Conservation (phyloP, 2,329 filamentous ascomycete genomes). For the Penicillium sclerotigenum region DNA sequence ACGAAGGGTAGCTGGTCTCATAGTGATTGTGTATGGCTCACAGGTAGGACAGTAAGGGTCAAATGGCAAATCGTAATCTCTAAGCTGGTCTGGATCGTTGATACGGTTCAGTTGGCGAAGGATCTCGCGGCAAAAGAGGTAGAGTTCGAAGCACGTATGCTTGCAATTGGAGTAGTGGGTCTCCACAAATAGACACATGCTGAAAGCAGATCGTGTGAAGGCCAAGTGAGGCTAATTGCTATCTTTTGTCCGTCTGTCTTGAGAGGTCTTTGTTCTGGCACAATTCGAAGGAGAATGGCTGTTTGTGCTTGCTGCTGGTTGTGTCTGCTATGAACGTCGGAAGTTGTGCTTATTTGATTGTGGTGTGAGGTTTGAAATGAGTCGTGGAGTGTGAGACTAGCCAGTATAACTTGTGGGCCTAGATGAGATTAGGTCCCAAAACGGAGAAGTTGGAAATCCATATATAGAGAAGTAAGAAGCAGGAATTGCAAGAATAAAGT, state of each 20-base stretch:
- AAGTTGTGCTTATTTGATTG: background rate
- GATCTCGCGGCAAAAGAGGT: slow-evolving; percentile 24
- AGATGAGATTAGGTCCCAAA: background rate
- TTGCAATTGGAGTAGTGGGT: slow-evolving; percentile 24
- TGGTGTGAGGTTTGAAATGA: background rate
- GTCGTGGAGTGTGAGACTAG: background rate
- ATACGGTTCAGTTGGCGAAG: slow-evolving; percentile 30
- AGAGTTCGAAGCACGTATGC: slow-evolving; percentile 23
- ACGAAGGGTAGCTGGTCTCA: background rate
- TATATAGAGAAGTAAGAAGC: background rate
- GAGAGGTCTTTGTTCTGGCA: background rate
- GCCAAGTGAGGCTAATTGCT: background rate
- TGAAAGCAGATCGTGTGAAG: background rate
- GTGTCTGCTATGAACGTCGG: background rate
- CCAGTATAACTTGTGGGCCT: background rate
- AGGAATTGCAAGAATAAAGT: background rate
- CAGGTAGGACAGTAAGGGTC: slow-evolving; percentile 10
- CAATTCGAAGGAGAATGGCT: background rate
- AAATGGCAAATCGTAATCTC: slow-evolving; percentile 6
- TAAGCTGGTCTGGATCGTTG: slow-evolving; percentile 25
- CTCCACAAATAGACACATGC: slow-evolving; percentile 31
- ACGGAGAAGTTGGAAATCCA: background rate
- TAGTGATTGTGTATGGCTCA: slow-evolving; percentile 1
- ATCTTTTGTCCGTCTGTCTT: background rate
- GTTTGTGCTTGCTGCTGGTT: background rate